Evolutionary conservation across 106 monocot species (phyloP).

Genomic region (Dendrobium catenatum): DNA sequence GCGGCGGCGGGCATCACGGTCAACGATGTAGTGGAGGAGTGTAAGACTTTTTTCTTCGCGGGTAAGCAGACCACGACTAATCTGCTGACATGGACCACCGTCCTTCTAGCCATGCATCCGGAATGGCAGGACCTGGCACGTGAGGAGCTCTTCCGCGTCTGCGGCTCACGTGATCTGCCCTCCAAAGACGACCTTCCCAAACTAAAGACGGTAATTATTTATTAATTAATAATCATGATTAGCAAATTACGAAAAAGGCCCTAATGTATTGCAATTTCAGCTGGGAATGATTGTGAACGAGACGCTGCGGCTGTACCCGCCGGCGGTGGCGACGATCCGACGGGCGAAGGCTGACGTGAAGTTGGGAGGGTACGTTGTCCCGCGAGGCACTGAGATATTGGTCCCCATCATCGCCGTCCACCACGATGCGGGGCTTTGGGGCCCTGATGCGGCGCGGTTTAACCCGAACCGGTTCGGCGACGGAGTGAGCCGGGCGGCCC

Average conservation of each 20-base stretch:
- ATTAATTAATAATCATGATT: background rate
- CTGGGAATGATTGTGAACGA: conserved; percentile 79
- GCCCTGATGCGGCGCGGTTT: conserved; percentile 46
- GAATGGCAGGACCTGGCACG: conserved; percentile 83
- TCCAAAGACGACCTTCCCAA: conserved; percentile 60
- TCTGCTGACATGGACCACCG: conserved; percentile 80
- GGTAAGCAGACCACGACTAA: conserved; percentile 94
- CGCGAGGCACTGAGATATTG: conserved; percentile 58
- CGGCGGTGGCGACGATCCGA: conserved; percentile 70
- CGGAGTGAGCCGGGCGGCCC: conserved; percentile 44
- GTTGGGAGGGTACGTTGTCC: conserved; percentile 40
- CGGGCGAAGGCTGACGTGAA: conserved; percentile 47
- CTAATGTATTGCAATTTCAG: conserved; percentile 18
- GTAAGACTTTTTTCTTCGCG: conserved; percentile 98
- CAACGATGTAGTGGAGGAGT: conserved; percentile 79
- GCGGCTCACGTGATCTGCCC: conserved; percentile 52
- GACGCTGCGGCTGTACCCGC: conserved; percentile 74
- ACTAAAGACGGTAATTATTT: conserved; percentile 63
- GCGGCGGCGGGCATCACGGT: conserved; percentile 16
- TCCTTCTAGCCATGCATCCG: conserved; percentile 84
- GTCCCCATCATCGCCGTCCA: conserved; percentile 76
- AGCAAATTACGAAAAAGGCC: background rate
- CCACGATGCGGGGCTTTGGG: conserved; percentile 63
- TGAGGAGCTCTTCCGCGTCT: conserved; percentile 59
- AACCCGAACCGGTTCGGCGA: conserved; percentile 53